Conservation (phyloP, 2,329 filamentous ascomycete genomes). For the Blumeria hordei region DNA sequence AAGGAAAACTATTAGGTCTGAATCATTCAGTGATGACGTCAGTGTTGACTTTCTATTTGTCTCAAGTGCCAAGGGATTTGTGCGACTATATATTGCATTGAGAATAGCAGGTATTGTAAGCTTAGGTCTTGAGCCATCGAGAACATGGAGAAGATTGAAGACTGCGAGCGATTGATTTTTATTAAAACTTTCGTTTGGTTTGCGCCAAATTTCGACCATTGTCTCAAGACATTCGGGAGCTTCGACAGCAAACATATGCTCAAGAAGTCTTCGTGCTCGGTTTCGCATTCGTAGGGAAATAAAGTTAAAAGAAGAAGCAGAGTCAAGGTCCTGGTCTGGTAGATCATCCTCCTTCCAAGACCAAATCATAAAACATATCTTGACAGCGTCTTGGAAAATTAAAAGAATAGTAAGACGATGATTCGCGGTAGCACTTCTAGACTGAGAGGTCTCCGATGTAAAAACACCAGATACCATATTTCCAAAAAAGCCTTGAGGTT, state of each 20-base stretch:
- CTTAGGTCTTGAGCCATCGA: slow-evolving; percentile 76
- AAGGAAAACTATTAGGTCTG: slow-evolving; percentile 67
- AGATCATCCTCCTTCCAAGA: slow-evolving; percentile 58
- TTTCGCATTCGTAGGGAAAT: slow-evolving; percentile 82
- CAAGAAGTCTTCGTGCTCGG: slow-evolving; percentile 61
- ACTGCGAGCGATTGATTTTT: slow-evolving; percentile 35
- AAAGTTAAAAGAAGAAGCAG: slow-evolving; percentile 65
- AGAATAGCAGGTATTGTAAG: slow-evolving; percentile 86
- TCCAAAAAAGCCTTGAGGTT: slow-evolving; percentile 70
- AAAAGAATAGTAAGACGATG: slow-evolving; percentile 78
- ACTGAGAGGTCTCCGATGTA: slow-evolving; percentile 48
- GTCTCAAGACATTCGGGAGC: slow-evolving; percentile 86
- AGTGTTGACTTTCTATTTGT: slow-evolving; percentile 63
- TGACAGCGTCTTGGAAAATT: slow-evolving; percentile 90
- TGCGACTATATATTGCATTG: slow-evolving; percentile 86
- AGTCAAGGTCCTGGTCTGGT: slow-evolving; percentile 35
- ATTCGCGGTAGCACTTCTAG: slow-evolving; percentile 71
- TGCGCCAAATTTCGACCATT: slow-evolving; percentile 61
- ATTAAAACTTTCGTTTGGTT: slow-evolving; percentile 22
- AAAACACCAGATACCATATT: slow-evolving; percentile 89
- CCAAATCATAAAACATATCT: slow-evolving; percentile 86
- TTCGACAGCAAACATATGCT: slow-evolving; percentile 82
- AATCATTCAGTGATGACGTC: slow-evolving; percentile 62
- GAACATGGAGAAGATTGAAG: slow-evolving; percentile 67
- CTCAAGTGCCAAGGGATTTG: slow-evolving; percentile 61